Conservation (phyloP, 208 protist species). For the Tritrichomonas musculus region DNA sequence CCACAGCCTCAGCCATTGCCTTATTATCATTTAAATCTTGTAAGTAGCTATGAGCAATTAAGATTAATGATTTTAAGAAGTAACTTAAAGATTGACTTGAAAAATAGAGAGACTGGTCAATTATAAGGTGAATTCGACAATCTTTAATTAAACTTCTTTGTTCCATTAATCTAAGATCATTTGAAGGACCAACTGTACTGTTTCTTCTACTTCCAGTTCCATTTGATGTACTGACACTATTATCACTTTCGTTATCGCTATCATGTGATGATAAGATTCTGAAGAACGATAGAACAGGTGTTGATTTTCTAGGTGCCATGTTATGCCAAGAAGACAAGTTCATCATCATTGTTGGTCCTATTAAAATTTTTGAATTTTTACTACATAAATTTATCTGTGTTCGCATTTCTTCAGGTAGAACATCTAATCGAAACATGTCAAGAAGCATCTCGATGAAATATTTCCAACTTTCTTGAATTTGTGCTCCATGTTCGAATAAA, state of each 20-base stretch:
- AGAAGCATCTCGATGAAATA: not conserved
- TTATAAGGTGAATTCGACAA: not conserved
- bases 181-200: no score
- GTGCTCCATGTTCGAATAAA: not conserved
- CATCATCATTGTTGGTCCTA: not conserved
- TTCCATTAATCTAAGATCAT: not conserved
- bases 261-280: not conserved
- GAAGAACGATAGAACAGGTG: not conserved
- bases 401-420: not conserved
- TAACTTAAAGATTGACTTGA: conserved; percentile 3
- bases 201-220: no score
- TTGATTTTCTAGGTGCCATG: not conserved
- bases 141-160: not conserved
- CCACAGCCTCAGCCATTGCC: not conserved
- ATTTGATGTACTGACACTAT: not conserved
- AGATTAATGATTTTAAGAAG: not conserved
- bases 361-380: not conserved
- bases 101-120: not conserved
- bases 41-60: not conserved
- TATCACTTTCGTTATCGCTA: not conserved
- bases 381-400: not conserved
- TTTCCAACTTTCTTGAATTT: conserved; percentile 27
- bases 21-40: not conserved
- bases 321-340: no score
- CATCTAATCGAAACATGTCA: not conserved